phyloP scores from a whole-genome alignment of 495 filamentous ascomycete species.

The Baudoinia panamericana region DNA sequence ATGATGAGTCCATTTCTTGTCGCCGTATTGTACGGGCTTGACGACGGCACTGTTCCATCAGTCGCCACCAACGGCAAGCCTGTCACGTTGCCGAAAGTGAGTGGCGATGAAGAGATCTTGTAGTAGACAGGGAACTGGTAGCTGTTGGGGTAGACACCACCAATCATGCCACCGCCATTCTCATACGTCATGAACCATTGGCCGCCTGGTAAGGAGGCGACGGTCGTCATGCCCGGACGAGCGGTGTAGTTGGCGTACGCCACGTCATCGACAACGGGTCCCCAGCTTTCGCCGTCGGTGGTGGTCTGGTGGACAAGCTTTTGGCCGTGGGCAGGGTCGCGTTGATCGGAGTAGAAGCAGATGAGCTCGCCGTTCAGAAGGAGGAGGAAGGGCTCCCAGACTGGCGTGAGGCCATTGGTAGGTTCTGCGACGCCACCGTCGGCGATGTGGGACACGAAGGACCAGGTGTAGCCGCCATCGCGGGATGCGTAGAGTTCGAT shows the following conservation, averaged over 20 bases:
- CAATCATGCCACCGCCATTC: too few species aligned
- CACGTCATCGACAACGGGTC: constrained; percentile 46
- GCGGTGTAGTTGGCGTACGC: constrained; percentile 44
- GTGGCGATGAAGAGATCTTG: too few species aligned
- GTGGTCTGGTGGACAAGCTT: constrained; percentile 51
- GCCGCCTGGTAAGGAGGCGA: too few species aligned
- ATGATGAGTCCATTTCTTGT: too few species aligned
- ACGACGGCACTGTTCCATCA: too few species aligned
- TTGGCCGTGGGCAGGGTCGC: constrained; percentile 41
- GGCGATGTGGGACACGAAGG: constrained; percentile 53
- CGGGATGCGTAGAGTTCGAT: constrained; percentile 54
- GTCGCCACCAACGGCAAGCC: too few species aligned
- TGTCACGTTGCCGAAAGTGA: too few species aligned
- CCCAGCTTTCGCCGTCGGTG: constrained; percentile 45
- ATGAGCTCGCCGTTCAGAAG: constrained; percentile 36
- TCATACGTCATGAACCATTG: too few species aligned
- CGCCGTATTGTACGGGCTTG: too few species aligned
- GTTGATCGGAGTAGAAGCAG: constrained; percentile 57
- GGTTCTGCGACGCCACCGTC: constrained; percentile 48
- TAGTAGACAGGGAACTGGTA: too few species aligned
- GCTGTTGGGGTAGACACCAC: too few species aligned
- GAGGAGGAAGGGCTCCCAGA: constrained; percentile 53
- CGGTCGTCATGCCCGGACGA: constrained; percentile 54
- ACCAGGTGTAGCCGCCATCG: constrained; percentile 48
- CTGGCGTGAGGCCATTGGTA: constrained; percentile 48